These are phyloP conservation scores for Arctium minus DNA, from an alignment of 129 eudicot genomes.

Conservation along the genomic window DNA sequence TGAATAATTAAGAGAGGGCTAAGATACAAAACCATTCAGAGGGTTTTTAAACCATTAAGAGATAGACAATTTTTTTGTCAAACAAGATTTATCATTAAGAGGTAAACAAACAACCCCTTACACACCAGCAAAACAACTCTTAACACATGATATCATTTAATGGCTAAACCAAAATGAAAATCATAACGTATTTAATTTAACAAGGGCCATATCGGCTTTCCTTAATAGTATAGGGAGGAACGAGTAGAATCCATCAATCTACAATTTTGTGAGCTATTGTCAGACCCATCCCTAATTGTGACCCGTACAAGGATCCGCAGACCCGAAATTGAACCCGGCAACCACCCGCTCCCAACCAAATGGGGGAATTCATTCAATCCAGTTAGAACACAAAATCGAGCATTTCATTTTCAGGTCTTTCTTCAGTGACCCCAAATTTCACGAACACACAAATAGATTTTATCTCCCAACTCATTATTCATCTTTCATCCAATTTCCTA, in stretches of 20 bases:
- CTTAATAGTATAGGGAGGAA: neutral
- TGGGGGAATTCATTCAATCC: neutral
- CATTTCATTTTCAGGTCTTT: slow-evolving; percentile 13
- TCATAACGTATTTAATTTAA: too few species aligned
- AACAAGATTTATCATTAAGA: too few species aligned
- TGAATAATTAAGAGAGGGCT: too few species aligned
- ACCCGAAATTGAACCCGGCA: slow-evolving; percentile 15
- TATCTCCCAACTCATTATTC: neutral
- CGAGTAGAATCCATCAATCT: neutral
- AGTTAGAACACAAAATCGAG: neutral
- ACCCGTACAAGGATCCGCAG: neutral
- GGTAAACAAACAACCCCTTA: too few species aligned
- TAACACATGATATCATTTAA: too few species aligned
- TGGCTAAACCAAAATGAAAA: too few species aligned
- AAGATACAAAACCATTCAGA: too few species aligned
- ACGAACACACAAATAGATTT: slow-evolving; percentile 8
- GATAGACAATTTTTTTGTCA: too few species aligned
- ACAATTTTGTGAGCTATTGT: neutral
- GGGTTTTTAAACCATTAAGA: too few species aligned
- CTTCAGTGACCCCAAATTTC: neutral
- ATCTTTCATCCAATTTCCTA: neutral
- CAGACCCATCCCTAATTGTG: neutral
- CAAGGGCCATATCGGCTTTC: neutral
- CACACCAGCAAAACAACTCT: too few species aligned
- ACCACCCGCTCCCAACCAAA: slow-evolving; percentile 1